Conservation (phyloP, 495 filamentous ascomycete species). For the Clavariopsis aquatica region DNA sequence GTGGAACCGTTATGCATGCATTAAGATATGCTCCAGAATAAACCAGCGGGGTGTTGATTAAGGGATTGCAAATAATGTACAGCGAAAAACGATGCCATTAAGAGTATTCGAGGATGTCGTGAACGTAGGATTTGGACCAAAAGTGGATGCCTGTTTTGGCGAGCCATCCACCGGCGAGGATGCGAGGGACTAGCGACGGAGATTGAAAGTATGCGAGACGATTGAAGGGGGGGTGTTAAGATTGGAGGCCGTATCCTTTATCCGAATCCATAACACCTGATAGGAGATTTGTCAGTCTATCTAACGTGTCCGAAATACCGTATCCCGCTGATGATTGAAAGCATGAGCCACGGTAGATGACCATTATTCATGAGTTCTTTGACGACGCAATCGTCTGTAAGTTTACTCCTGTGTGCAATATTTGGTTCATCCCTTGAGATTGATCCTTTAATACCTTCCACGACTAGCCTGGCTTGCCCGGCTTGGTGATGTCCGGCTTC, state of each 20-base stretch:
- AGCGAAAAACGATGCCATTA: background rate
- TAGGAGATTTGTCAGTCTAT: background rate
- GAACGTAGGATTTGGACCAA: background rate
- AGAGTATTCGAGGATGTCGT: background rate
- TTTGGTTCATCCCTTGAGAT: background rate
- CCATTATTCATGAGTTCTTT: background rate
- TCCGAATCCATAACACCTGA: background rate
- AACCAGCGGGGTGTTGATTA: background rate
- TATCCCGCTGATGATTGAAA: background rate
- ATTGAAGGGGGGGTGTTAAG: background rate
- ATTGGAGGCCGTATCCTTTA: background rate
- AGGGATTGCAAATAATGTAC: background rate
- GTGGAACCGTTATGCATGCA: constrained; percentile 13
- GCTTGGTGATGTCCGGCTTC: constrained; percentile 53
- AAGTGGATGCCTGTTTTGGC: background rate
- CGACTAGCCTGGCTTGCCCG: constrained; percentile 42
- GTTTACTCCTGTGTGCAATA: background rate
- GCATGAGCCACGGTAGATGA: background rate
- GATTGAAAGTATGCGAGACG: background rate
- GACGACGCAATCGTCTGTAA: background rate
- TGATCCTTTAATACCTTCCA: constrained; percentile 34
- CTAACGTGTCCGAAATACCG: background rate
- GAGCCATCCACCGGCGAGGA: background rate
- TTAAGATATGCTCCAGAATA: constrained; percentile 13
- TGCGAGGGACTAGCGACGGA: background rate